These are phyloP conservation scores for Pythium phragmiticola DNA, from an alignment of 352 stramenopile species.

Conservation along the genomic window DNA sequence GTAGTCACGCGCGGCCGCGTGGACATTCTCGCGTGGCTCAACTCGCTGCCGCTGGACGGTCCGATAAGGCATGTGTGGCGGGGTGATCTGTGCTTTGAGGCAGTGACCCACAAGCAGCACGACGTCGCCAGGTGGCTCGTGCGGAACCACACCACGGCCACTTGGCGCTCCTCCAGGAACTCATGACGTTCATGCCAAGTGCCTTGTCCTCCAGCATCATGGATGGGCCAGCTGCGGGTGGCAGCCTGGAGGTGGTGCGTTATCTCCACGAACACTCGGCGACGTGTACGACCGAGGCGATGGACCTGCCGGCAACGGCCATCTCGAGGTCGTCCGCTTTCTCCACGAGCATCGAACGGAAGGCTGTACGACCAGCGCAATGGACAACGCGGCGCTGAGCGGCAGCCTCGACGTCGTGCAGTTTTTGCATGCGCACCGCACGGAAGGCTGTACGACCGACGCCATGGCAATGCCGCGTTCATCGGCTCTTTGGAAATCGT, in stretches of 20 bases:
- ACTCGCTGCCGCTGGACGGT: background rate
- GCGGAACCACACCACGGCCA: background rate
- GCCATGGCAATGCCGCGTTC: background rate
- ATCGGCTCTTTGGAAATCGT: constrained; percentile 1
- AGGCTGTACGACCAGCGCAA: background rate
- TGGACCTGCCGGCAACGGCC: background rate
- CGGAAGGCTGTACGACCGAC: too few species aligned
- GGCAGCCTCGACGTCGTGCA: too few species aligned
- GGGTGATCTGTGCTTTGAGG: background rate
- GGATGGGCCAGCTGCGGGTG: too few species aligned
- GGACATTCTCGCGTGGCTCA: background rate
- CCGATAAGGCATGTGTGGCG: background rate
- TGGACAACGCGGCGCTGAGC: too few species aligned
- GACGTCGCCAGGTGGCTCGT: background rate
- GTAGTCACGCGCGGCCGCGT: background rate
- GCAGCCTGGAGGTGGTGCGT: too few species aligned
- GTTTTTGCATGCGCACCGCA: too few species aligned
- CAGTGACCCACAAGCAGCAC: background rate
- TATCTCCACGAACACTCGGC: too few species aligned
- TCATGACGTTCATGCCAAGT: too few species aligned
- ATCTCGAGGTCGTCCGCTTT: background rate
- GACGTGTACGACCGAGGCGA: too few species aligned
- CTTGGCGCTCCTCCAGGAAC: too few species aligned
- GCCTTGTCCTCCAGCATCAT: too few species aligned
- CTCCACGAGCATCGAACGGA: constrained; percentile 1